Base-by-base conservation (phyloP, 495 filamentous ascomycete genomes). In the Monascus purpureus region DNA sequence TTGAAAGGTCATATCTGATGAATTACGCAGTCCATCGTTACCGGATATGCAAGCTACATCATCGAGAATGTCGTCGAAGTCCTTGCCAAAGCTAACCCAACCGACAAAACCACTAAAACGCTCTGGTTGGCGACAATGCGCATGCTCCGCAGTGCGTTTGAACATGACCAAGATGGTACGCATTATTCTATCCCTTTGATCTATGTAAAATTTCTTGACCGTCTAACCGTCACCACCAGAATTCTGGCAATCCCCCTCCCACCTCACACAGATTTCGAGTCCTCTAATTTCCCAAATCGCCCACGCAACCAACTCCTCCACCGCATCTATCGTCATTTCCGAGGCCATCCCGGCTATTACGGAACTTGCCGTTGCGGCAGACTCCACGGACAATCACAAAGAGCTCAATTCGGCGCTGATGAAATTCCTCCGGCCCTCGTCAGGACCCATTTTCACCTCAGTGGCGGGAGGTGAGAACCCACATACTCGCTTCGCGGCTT, bases 161-260 rank as follows among this genome's bases (percentile, higher is more conserved):
- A 80, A 47, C 72, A 90, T 45, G 90, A 96, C 48, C 68, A 76
- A 52, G 72, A 78, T 42, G 69, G 68, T 72, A 57, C 15, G 50
- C 9, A 22, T 47, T 5, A 17, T 6, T 23, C 2, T 11, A 3
- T 15, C 15, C 6, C 6, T 40, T 13, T 14, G 22, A 17, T 26
- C 33, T 13, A 28, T n/a, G 23, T 30, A 23, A 20, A n/a, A 31
- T 28, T 13, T 12, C 16, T 6, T 27, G 12, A 16, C 26, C 16
- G 16, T 36, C 40, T 36, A 47, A 46, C 33, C 8, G 20, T n/a
- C n/a, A n/a, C n/a, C 7, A n/a, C 2, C 33, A 68, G 65, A 67
- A 75, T 87, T 63, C 83, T 96, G 85, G 85, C 84, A 92, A 68
- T 72, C 80, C 2, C 88, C 90, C 6, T 67, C 79, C 2, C 85